Conservation (phyloP, 179 eudicot genomes). For the Spinacia oleracea region DNA sequence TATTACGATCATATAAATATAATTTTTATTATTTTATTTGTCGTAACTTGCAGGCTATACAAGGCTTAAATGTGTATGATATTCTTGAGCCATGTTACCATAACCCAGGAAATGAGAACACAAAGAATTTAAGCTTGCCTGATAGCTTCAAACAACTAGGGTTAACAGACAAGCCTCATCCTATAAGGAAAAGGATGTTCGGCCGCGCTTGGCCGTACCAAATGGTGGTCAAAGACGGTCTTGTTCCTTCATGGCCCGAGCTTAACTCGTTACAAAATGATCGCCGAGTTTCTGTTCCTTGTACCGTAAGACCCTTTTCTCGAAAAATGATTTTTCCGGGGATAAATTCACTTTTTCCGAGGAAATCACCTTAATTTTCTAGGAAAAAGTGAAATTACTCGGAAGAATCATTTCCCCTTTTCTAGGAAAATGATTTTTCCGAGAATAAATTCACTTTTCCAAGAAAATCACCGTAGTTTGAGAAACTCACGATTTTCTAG, state of each 20-base stretch:
- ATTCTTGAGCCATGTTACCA: constrained; percentile 55
- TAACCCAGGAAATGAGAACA: constrained; percentile 31
- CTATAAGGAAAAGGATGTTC: constrained; percentile 44
- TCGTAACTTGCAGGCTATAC: constrained; percentile 26
- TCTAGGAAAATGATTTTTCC: too few relatives aligned
- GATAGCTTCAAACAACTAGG: constrained; percentile 45
- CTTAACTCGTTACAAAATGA: constrained; percentile 34
- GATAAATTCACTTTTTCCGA: too few relatives aligned
- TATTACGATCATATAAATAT: too few relatives aligned
- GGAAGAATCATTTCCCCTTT: too few relatives aligned
- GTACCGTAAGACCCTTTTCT: constrained; percentile 56
- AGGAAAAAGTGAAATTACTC: too few relatives aligned
- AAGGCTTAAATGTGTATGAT: constrained; percentile 41
- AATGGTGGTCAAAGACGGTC: constrained; percentile 38
- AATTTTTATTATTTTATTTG: too few relatives aligned
- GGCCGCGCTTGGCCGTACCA: constrained; percentile 53
- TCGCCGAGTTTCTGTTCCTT: constrained; percentile 60
- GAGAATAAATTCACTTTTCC: too few relatives aligned
- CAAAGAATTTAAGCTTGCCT: constrained; percentile 30
- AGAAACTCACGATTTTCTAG: too few relatives aligned
- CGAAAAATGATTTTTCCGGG: too few relatives aligned
- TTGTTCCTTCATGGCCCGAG: constrained; percentile 54
- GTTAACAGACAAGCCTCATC: constrained; percentile 36
- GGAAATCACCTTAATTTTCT: too few relatives aligned
- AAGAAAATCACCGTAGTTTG: too few relatives aligned